phyloP scores from a whole-genome alignment of 169 alveolate genomes.

The Theileria parva region DNA sequence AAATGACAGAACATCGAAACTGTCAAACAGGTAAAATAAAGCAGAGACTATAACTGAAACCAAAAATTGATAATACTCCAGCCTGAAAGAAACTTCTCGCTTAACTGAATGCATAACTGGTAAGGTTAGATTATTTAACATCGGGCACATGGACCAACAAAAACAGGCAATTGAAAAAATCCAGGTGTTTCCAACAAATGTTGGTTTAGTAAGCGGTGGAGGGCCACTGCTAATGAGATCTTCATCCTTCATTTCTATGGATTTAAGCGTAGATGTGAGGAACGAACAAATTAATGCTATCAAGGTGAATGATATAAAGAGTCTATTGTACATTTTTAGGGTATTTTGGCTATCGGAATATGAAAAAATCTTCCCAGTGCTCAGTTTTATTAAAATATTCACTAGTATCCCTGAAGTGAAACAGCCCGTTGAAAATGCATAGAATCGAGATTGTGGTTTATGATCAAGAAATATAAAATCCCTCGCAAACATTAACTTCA shows the following conservation, averaged over 20 bases:
- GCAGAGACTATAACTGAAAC: conserved; percentile 6
- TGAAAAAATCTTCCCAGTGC: conserved; percentile 6
- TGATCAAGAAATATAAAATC: not conserved
- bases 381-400: not conserved
- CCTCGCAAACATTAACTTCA: conserved; percentile 11
- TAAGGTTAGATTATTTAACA: not conserved
- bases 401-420: conserved; percentile 4
- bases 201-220: not conserved
- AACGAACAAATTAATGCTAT: not conserved
- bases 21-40: not conserved
- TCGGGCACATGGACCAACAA: conserved; percentile 8
- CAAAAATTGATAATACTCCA: conserved; percentile 5
- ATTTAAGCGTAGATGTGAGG: not conserved
- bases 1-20: not conserved
- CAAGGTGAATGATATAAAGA: conserved; percentile 2
- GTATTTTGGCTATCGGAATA: not conserved
- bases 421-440: conserved; percentile 6
- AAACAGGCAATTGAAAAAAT: conserved; percentile 1
- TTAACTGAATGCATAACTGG: conserved; percentile 8
- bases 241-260: conserved; percentile 3
- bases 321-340: conserved; percentile 8
- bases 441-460: not conserved
- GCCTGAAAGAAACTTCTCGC: not conserved
- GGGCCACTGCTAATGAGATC: not conserved
- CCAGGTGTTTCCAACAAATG: conserved; percentile 7